Evolutionary conservation across 768 basidiomycete species (phyloP), one percentile per base, ranked within the genome.

Genomic region (Termitomyces sp.): DNA sequence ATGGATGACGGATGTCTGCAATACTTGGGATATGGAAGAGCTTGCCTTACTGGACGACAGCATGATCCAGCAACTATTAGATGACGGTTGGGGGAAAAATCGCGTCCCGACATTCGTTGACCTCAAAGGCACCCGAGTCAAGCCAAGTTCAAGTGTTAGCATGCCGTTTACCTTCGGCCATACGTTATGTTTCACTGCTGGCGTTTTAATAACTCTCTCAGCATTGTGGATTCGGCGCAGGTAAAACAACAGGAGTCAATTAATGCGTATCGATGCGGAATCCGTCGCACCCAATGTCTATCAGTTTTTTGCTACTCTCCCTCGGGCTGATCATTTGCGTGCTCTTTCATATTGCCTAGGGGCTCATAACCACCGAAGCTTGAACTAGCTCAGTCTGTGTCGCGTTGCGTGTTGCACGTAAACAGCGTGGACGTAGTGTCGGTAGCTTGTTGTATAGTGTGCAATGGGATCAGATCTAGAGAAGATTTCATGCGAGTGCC

Each of bases 1-100:
- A 63, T 95, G 93, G 93, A 95, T 97, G 89, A 83, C 88, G 20
- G 81, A 81, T 61, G 76, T 97, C 24, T 98, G 93, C 72, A 91
- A 92, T 60, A 71, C 76, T 33, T 98, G 95, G 95, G 75, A 81
- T 34, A 76, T 98, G 76, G 90, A 89, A 47, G 89, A 95, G 57
- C 81, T 99, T 59, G 84, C 82, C 3, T 61, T 70, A 57, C 76
- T 95, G 65, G 84, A 93, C 70, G 85, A 89, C 34, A 75, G 67
- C 16, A 78, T 78, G 71, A 89, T 92, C 73, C 73, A 75, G 31
- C 78, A 66, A 58, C 72, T 98, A 18, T 71, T 99, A 60, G 84
- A 91, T 61, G 81, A 88, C 46, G 96, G 96, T 4, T 99, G 95
- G 95, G 89, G 93, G 65, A 80, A 83, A 47, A 74, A 80, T 55